phyloP scores from a whole-genome alignment of 23 red algal species.

The Gracilariopsis chorda region DNA sequence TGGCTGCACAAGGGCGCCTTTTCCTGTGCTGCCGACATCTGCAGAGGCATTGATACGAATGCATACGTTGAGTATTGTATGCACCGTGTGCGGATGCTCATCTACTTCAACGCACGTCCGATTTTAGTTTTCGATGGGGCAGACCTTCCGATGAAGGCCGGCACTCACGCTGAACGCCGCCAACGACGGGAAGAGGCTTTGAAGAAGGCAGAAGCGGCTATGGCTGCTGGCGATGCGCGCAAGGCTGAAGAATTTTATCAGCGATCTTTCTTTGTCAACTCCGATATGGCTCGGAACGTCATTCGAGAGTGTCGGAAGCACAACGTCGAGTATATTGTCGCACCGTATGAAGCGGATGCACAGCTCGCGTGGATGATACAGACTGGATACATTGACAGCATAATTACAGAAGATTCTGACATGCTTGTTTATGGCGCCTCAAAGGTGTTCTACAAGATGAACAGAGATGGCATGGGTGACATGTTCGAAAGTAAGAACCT shows the following conservation, averaged over 20 bases:
- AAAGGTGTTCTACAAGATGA: constrained; percentile 91
- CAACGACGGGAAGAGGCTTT: constrained; percentile 49
- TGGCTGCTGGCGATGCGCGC: constrained; percentile 32
- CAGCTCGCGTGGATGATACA: constrained; percentile 90
- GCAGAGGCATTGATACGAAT: constrained; percentile 30
- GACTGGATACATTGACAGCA: constrained; percentile 56
- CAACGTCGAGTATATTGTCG: constrained; percentile 82
- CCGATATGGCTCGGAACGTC: constrained; percentile 82
- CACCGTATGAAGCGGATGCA: constrained; percentile 99
- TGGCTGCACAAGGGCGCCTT: constrained; percentile 89
- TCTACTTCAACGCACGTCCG: constrained; percentile 66
- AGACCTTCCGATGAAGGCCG: constrained; percentile 82
- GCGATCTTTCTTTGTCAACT: constrained; percentile 78
- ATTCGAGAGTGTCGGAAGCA: constrained; percentile 58
- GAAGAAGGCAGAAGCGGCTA: constrained; percentile 30
- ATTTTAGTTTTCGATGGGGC: constrained; percentile 97
- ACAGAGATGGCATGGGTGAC: constrained; percentile 73
- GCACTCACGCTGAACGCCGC: constrained; percentile 63
- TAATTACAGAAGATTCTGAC: constrained; percentile 98
- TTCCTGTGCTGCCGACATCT: constrained; percentile 72
- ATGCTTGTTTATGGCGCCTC: constrained; percentile 91
- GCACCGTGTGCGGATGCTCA: constrained; percentile 84
- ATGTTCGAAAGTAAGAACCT: constrained; percentile 75
- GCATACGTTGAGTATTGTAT: constrained; percentile 85
- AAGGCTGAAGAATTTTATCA: constrained; percentile 76